Conservation (phyloP, 1,284 basidiomycete genomes). For the Ceratobasidium sp. region DNA sequence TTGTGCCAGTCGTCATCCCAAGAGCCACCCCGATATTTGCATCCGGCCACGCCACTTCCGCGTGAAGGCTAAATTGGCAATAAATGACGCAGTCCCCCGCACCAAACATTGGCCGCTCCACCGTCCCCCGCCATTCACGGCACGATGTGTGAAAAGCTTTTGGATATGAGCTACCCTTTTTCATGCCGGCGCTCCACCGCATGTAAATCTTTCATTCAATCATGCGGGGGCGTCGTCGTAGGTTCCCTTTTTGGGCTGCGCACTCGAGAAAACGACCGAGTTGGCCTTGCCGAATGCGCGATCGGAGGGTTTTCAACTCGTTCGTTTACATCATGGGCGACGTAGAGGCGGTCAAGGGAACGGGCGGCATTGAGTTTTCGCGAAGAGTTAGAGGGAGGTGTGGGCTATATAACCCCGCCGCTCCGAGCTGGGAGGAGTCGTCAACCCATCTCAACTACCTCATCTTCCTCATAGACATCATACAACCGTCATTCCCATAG, state of each 20-base stretch:
- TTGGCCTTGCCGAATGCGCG: neutral
- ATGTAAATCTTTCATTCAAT: no score
- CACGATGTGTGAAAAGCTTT: constrained; percentile 11
- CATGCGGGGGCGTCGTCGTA: no score
- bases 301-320: neutral
- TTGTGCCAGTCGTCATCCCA: neutral
- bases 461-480: constrained; percentile 20
- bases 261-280: neutral
- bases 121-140: neutral
- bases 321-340: neutral
- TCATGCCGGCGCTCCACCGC: neutral
- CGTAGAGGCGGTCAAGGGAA: neutral
- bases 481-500: constrained; percentile 13
- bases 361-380: no score
- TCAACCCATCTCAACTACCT: neutral
- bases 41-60: constrained; percentile 19
- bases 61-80: constrained; percentile 30
- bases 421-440: neutral
- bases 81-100: constrained; percentile 34
- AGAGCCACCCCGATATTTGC: constrained; percentile 9
- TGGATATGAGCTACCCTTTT: neutral
- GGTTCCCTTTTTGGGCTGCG: neutral
- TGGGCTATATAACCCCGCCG: constrained; percentile 25
- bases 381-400: neutral
- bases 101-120: constrained; percentile 18